Percentiles rank a stretch among this genome's conserved stretches.
phyloP scores from a whole-genome alignment of 352 stramenopile species.

The Proteromonas lacertae region DNA sequence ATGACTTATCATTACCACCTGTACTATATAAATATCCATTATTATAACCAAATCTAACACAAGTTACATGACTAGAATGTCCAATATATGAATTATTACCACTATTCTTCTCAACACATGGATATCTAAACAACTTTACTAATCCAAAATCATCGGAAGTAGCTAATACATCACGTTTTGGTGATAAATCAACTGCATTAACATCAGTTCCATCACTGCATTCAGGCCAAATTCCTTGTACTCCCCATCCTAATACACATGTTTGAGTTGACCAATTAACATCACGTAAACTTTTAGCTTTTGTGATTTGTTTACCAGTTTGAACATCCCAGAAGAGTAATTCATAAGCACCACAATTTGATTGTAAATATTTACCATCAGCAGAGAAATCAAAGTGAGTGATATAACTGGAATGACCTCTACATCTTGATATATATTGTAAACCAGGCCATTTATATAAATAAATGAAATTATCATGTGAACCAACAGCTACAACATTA shows the following conservation, averaged over 20 bases:
- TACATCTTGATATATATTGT: conserved; percentile 6
- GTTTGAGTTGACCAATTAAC: conserved; percentile 41
- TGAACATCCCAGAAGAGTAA: conserved; percentile 23
- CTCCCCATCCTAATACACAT: conserved; percentile 34
- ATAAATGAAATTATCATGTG: conserved; percentile 42
- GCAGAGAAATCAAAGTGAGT: conserved; percentile 41
- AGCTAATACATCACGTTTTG: conserved; percentile 20
- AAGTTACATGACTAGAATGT: conserved; percentile 38
- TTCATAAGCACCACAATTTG: conserved; percentile 33
- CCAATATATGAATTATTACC: conserved; percentile 20
- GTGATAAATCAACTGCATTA: conserved; percentile 20
- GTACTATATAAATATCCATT: conserved; percentile 25
- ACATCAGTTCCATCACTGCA: conserved; percentile 17
- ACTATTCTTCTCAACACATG: conserved; percentile 21
- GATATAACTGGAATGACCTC: conserved; percentile 11
- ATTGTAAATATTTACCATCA: conserved; percentile 27
- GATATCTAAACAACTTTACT: conserved; percentile 46
- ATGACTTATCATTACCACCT: conserved; percentile 29
- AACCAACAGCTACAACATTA: conserved; percentile 18
- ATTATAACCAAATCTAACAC: conserved; percentile 24
- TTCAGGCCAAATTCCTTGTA: conserved; percentile 27
- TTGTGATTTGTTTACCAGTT: conserved; percentile 9
- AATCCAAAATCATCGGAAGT: conserved; percentile 39
- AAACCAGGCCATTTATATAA: conserved; percentile 38
- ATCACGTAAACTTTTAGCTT: conserved; percentile 25